A percentile compares a stretch with the other conserved stretches of the same genome.
phyloP scores from a whole-genome alignment of 768 basidiomycete genomes.

The Boletus vermiculosoides region DNA sequence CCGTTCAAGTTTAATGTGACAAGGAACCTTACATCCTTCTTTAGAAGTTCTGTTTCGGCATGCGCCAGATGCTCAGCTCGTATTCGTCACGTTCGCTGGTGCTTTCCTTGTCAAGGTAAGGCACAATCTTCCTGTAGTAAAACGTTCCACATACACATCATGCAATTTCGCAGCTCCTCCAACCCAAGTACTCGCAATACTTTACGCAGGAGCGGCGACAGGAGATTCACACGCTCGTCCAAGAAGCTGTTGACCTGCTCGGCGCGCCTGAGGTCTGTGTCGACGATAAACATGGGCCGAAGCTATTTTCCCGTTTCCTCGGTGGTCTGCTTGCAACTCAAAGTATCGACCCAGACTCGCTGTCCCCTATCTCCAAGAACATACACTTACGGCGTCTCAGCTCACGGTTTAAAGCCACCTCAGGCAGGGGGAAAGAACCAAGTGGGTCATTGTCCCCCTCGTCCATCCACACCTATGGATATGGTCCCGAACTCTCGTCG shows the following conservation, averaged over 20 bases:
- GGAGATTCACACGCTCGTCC: slow-evolving; percentile 63
- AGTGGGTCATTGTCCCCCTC: slow-evolving; percentile 3
- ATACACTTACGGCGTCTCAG: slow-evolving; percentile 20
- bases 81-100: slow-evolving; percentile 78
- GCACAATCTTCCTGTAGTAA: neutral
- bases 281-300: slow-evolving; percentile 80
- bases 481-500: slow-evolving; percentile 22
- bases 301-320: slow-evolving; percentile 77
- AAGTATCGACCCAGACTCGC: slow-evolving; percentile 32
- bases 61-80: slow-evolving; percentile 76
- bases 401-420: slow-evolving; percentile 8
- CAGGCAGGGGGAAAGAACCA: slow-evolving; percentile 15
- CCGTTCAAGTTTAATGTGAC: neutral
- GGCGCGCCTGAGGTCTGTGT: slow-evolving; percentile 69
- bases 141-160: neutral
- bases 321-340: slow-evolving; percentile 66
- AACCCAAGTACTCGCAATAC: slow-evolving; percentile 67
- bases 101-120: slow-evolving; percentile 79
- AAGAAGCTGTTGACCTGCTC: slow-evolving; percentile 64
- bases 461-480: neutral
- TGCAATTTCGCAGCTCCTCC: slow-evolving; percentile 55
- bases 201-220: slow-evolving; percentile 56
- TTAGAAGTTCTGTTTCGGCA: slow-evolving; percentile 60
- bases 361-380: slow-evolving; percentile 18
- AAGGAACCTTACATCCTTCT: slow-evolving; percentile 3